A percentile compares a stretch with the other conserved stretches of the same genome.
Conservation (phyloP, 345 rosid species). For the Dovyalis caffra region DNA sequence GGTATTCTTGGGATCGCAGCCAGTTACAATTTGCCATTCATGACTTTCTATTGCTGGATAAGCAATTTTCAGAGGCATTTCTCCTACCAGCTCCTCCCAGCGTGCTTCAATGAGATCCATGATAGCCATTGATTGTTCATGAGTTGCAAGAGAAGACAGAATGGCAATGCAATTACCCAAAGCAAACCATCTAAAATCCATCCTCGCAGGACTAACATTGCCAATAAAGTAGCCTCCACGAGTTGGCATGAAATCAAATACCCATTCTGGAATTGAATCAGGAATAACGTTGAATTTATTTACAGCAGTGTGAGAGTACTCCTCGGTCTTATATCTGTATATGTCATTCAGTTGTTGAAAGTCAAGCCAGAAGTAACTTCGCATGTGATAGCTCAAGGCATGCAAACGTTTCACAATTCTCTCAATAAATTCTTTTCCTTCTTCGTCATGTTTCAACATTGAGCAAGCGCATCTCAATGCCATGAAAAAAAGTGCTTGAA, state of each 20-base stretch:
- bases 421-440: slow-evolving; percentile 36
- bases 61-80: slow-evolving; percentile 36
- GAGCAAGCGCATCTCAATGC: slow-evolving; percentile 59
- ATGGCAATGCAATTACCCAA: slow-evolving; percentile 40
- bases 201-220: slow-evolving; percentile 36
- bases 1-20: slow-evolving; percentile 40
- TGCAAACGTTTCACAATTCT: slow-evolving; percentile 33
- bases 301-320: slow-evolving; percentile 40
- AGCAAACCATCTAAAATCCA: slow-evolving; percentile 39
- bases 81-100: slow-evolving; percentile 41
- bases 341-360: slow-evolving; percentile 37
- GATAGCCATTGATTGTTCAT: slow-evolving; percentile 32
- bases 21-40: slow-evolving; percentile 36
- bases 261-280: slow-evolving; percentile 39
- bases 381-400: slow-evolving; percentile 35
- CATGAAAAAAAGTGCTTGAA: slow-evolving; percentile 85
- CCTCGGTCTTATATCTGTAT: slow-evolving; percentile 40
- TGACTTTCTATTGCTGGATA: slow-evolving; percentile 40
- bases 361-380: slow-evolving; percentile 37
- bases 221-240: slow-evolving; percentile 40
- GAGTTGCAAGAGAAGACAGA: slow-evolving; percentile 35
- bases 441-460: slow-evolving; percentile 60
- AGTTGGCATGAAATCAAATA: slow-evolving; percentile 38
- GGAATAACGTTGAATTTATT: slow-evolving; percentile 41
- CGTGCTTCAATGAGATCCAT: slow-evolving; percentile 37